Base-by-base conservation (phyloP, 805 yeast species). In the Starmerella vitae region DNA sequence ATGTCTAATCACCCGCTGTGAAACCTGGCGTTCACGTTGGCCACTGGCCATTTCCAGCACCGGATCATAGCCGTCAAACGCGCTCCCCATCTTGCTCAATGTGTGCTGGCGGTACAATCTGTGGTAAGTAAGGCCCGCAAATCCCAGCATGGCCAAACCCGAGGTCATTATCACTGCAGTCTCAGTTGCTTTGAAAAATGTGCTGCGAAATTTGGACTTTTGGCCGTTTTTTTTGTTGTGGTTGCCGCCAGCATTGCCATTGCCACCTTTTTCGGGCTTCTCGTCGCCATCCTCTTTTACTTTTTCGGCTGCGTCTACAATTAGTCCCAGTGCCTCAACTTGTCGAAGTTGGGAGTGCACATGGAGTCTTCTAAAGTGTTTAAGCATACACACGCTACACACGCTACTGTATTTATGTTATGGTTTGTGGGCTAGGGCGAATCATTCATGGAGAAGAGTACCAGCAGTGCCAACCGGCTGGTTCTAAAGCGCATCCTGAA, bases 91-190 rank as follows among this genome's bases (percentile, higher is more conserved):
- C 54, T 80, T 79, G 36, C 63, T 62, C 18, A 77, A 54, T 0
- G 80, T 84, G 48, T 72, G 78, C 3, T 46, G 35, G 32, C 69
- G 64, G 56, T 81, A 81, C 34, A 71, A 61, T 33, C 65, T 64
- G 53, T 81, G 93, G 54, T 81, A 81, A 12, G 70, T 50, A n/a
- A 72, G 53, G 2, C 93, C 93, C 3, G 88, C 79, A 2, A 73
- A 59, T 0, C 81, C 88, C 14, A 82, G 64, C 27, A 81, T 72
- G 2, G 73, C 66, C 26, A 81, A 57, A 3, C 86, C 76, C 13
- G 82, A 73, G 33, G 79, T 62, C 14, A 86, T 79, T 33, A 81
- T 73, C 3, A 81, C 74, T 0, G 76, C 74, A 0, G 91, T 74
- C 53, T 81, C 91, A 10, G 39, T 40, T 12, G 50, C 49, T 37